Percentiles rank a stretch among this genome's conserved stretches.
phyloP scores from a whole-genome alignment of 2,329 filamentous ascomycete genomes.

The Fragosphaeria purpurea region DNA sequence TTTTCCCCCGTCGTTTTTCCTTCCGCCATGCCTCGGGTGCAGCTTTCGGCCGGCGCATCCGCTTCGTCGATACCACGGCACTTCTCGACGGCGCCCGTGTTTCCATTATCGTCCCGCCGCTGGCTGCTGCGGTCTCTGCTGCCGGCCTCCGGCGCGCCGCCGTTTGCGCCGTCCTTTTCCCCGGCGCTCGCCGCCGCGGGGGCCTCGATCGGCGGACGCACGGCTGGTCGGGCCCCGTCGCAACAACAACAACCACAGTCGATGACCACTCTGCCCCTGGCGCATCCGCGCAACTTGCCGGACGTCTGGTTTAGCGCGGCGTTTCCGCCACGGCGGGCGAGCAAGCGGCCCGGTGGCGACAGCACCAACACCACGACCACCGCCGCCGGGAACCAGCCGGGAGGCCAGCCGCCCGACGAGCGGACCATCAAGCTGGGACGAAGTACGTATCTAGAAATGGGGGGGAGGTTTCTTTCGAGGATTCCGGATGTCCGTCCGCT shows the following conservation, averaged over 20 bases:
- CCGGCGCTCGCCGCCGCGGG: background rate
- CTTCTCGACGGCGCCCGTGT: background rate
- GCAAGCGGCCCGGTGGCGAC: background rate
- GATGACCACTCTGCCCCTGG: slow-evolving; percentile 15
- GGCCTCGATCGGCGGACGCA: no score
- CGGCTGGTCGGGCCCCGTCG: no score
- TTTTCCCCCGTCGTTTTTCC: background rate
- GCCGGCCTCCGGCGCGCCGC: slow-evolving; percentile 2
- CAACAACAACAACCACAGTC: slow-evolving; percentile 1
- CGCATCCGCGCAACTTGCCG: slow-evolving; percentile 20
- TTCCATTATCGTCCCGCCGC: background rate
- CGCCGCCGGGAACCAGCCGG: slow-evolving; percentile 3
- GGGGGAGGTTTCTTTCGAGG: no score
- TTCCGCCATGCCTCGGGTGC: background rate
- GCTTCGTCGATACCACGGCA: background rate
- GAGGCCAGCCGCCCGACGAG: slow-evolving; percentile 33
- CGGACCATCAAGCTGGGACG: slow-evolving; percentile 53
- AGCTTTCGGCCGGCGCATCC: background rate
- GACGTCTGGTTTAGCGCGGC: slow-evolving; percentile 36
- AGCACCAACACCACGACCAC: no score
- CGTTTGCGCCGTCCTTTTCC: background rate
- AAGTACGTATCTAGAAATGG: slow-evolving; percentile 32
- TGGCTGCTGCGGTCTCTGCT: slow-evolving; percentile 16
- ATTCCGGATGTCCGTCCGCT: no score
- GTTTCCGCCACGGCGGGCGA: slow-evolving; percentile 14